A percentile compares a stretch with the other conserved stretches of the same genome.
Conservation (phyloP, 169 alveolate genomes). For the Cryptosporidium bovis region DNA sequence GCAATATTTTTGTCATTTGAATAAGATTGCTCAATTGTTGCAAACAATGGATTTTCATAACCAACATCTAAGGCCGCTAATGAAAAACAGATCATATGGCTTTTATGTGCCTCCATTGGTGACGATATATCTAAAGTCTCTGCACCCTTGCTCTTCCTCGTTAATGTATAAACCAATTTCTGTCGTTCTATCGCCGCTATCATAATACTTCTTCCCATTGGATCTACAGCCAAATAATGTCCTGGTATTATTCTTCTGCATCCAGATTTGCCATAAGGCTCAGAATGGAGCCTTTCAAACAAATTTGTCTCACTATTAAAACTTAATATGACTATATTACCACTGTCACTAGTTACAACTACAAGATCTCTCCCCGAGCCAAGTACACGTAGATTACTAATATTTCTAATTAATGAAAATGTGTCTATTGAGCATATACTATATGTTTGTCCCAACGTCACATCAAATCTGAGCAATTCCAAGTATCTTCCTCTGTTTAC, state of each 20-base stretch:
- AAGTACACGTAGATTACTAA: slow-evolving; percentile 93
- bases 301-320: slow-evolving; percentile 85
- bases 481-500: slow-evolving; percentile 94
- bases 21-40: slow-evolving; percentile 94
- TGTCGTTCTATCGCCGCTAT: slow-evolving; percentile 98
- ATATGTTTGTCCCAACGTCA: slow-evolving; percentile 89
- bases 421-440: slow-evolving; percentile 90
- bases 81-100: slow-evolving; percentile 80
- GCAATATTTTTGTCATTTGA: slow-evolving; percentile 85
- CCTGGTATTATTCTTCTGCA: slow-evolving; percentile 97
- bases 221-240: slow-evolving; percentile 98
- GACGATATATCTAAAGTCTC: slow-evolving; percentile 87
- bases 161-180: slow-evolving; percentile 97
- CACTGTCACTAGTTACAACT: slow-evolving; percentile 97
- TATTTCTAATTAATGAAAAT: slow-evolving; percentile 93
- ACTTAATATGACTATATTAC: slow-evolving; percentile 94
- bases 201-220: slow-evolving; percentile 99
- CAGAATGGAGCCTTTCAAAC: slow-evolving; percentile 95
- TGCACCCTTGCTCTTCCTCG: slow-evolving; percentile 92
- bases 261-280: slow-evolving; percentile 98
- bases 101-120: slow-evolving; percentile 81
- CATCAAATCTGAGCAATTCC: slow-evolving; percentile 94
- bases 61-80: slow-evolving; percentile 83
- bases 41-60: slow-evolving; percentile 96
- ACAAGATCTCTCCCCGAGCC: slow-evolving; percentile 93